Evolutionary conservation across 2,329 filamentous ascomycete species (phyloP), one percentile per base, ranked within the genome.

Genomic region (Aspergillus felis): DNA sequence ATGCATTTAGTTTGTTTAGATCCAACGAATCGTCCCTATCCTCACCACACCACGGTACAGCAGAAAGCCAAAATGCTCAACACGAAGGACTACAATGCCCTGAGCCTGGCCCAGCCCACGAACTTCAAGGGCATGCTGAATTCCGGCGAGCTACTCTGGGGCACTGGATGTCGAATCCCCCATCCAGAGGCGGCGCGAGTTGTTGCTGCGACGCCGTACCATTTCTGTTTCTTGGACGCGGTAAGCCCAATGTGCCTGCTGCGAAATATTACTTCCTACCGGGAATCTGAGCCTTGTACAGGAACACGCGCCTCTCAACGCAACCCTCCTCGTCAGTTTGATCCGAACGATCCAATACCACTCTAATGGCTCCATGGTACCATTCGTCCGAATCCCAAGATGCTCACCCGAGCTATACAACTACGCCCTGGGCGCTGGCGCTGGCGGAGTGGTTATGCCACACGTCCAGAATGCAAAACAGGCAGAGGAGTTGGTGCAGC

Each of bases 391-490:
- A 8, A 27, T 41, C 14, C 50, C 50, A 4, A 14, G 14, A 25
- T 20, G 22, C 22, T 35, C 50, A 20, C 27, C 20, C 5, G 50
- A 52, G 10, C n/a, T 52, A 12, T 14, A 38, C 14, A 41, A 28
- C 28, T 52, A 52, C 29, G 27, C 28, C 12, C 32, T 52, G 14
- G 41, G 41, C 20, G 50, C 32, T 38, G 50, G 50, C 8, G 50
- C 50, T 12, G 50, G 50, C 32, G 50, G 27, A 12, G 25, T 52
- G 28, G 22, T 52, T 20, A n/a, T 38, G 28, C 50, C 50, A 41
- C 50, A 52, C 32, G 28, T 52, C 12, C 50, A 52, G 32, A 52
- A 52, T 41, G 50, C 50, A 17, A 35, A 35, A 12, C 50, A 52
- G 50, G 50, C 50, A 9, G 17, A 20, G 22, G 10, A 24, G 20